Conservation (phyloP, 2,329 filamentous ascomycete genomes). For the Colletotrichum falcatum region DNA sequence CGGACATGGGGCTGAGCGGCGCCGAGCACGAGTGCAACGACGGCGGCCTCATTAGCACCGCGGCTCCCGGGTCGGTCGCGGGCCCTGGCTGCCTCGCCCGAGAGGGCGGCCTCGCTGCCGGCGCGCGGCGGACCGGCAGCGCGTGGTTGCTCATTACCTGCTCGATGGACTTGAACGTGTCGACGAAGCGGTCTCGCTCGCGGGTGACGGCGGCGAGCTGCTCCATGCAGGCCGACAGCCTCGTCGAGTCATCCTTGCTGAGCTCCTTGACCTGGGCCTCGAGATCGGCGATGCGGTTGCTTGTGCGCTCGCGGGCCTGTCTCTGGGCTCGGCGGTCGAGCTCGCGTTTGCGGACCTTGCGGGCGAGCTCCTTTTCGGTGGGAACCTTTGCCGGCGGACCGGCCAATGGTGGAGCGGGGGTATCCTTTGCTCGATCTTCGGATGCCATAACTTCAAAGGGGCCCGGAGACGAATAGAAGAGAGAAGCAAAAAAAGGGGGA, state of each 20-base stretch:
- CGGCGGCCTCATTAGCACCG: background rate
- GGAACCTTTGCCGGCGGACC: slow-evolving; percentile 23
- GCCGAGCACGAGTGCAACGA: background rate
- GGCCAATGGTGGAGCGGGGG: slow-evolving; percentile 17
- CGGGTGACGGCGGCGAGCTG: slow-evolving; percentile 45
- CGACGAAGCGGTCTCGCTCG: slow-evolving; percentile 43
- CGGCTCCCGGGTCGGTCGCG: slow-evolving; percentile 11
- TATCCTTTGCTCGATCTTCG: slow-evolving; percentile 4
- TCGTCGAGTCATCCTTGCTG: slow-evolving; percentile 45
- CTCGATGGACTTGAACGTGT: slow-evolving; percentile 40
- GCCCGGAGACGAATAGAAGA: background rate
- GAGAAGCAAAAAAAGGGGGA: too few relatives aligned
- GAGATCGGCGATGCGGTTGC: slow-evolving; percentile 48
- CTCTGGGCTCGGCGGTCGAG: slow-evolving; percentile 50
- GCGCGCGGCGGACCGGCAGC: slow-evolving; percentile 14
- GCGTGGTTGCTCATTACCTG: slow-evolving; percentile 38
- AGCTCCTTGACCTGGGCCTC: slow-evolving; percentile 47
- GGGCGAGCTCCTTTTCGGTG: slow-evolving; percentile 39
- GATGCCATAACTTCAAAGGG: slow-evolving; percentile 17
- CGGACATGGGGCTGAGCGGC: background rate
- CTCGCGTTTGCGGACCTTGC: slow-evolving; percentile 48
- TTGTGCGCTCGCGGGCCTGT: slow-evolving; percentile 48
- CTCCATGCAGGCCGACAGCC: slow-evolving; percentile 45
- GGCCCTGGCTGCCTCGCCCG: slow-evolving; percentile 4
- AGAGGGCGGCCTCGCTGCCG: slow-evolving; percentile 2